phyloP scores from a whole-genome alignment of 768 basidiomycete species.

The Rhodotorula kratochvilovae region DNA sequence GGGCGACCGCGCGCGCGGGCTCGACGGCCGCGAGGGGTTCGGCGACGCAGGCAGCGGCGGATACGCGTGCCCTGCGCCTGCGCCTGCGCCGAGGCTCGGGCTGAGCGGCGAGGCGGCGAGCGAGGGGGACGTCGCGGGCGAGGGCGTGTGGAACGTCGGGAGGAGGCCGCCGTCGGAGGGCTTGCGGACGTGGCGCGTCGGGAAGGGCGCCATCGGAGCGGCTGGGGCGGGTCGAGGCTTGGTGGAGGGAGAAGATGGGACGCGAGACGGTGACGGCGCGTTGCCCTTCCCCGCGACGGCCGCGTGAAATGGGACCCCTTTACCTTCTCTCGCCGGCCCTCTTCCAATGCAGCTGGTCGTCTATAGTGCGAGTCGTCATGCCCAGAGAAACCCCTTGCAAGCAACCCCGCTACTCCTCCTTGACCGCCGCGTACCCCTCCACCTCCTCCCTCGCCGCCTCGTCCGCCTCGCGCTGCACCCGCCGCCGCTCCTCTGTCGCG shows the following conservation, averaged over 20 bases:
- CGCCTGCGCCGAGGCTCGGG: background rate
- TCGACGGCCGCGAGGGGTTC: background rate
- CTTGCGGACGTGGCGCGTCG: slow-evolving; percentile 10
- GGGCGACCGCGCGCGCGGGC: background rate
- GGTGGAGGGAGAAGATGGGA: too few relatives aligned
- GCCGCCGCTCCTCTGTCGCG: background rate
- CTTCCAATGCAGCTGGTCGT: too few relatives aligned
- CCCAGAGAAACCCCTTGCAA: too few relatives aligned
- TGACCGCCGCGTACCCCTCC: background rate
- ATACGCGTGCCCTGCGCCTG: background rate
- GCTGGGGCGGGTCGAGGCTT: background rate
- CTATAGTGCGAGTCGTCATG: too few relatives aligned
- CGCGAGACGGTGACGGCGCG: too few relatives aligned
- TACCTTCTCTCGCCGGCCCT: too few relatives aligned
- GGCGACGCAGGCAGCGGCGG: background rate
- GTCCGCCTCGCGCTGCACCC: background rate
- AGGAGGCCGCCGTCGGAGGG: background rate
- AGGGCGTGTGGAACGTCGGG: slow-evolving; percentile 18
- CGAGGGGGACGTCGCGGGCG: slow-evolving; percentile 5
- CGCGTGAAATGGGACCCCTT: too few relatives aligned
- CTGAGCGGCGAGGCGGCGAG: background rate
- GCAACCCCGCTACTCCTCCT: too few relatives aligned
- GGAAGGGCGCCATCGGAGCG: slow-evolving; percentile 22
- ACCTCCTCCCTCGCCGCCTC: background rate
- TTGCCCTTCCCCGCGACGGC: too few relatives aligned